Conservation (phyloP, 78 protist genomes). For the Cavenderia fasciculata region DNA sequence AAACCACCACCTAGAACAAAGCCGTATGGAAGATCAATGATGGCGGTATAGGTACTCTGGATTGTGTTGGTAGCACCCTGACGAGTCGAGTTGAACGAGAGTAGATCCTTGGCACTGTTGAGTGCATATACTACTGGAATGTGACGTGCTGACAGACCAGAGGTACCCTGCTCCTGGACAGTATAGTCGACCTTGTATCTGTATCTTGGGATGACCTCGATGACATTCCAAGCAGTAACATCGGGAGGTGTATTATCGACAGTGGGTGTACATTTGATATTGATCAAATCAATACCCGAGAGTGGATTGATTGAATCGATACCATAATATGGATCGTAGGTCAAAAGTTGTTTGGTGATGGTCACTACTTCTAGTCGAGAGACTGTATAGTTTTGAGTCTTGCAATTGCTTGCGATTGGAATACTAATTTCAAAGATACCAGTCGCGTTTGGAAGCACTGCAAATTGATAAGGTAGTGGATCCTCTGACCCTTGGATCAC, state of each 20-base stretch:
- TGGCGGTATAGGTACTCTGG: neutral
- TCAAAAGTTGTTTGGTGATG: neutral
- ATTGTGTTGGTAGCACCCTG: neutral
- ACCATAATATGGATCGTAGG: neutral
- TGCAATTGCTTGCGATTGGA: neutral
- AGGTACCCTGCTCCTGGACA: neutral
- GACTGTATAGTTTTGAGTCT: conserved; percentile 4
- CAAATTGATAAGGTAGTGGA: too few species aligned
- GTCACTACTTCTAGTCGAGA: neutral
- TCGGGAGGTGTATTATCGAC: conserved; percentile 8
- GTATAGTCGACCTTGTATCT: neutral
- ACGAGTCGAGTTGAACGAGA: neutral
- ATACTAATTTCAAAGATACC: too few species aligned
- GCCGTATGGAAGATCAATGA: conserved; percentile 51
- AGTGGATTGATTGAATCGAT: neutral
- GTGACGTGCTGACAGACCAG: conserved; percentile 23
- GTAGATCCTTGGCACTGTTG: neutral
- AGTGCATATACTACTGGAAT: conserved; percentile 19
- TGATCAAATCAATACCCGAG: neutral
- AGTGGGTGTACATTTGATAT: neutral
- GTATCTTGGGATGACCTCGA: neutral
- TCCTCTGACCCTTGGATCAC: too few species aligned
- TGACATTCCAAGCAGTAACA: neutral
- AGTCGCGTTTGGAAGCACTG: too few species aligned
- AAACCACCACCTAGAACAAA: conserved; percentile 13